Evolutionary conservation across 345 rosid genomes (phyloP), one percentile per base, ranked within the genome.

Genomic region (Eutrema yunnanense): DNA sequence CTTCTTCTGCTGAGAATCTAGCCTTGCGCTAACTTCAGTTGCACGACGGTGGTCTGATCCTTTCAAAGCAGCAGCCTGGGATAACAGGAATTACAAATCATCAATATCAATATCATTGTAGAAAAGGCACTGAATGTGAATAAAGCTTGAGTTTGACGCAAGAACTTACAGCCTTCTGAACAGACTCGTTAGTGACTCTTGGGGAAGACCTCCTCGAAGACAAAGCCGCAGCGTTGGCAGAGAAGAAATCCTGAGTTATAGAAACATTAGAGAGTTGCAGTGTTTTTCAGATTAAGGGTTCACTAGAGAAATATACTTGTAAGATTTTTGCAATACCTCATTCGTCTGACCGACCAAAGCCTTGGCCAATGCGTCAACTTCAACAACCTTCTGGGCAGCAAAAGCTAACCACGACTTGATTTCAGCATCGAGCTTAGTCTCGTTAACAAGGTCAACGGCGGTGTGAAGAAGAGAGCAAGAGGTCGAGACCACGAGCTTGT

Each of bases 401-500:
- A 95, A 95, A 58, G 99, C 98, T 54, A 95, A 83, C 99, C 99
- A 92, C 12, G 99, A 92, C 67, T 92, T 92, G 66, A 95, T 84
- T 74, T 95, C 99, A 36, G 75, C 41, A 73, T 94, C 99, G 2
- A 94, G 80, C 86, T 94, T 91, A 27, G 87, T 80, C 86, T 93
- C 97, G 43, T 93, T 93, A 60, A 89, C 78, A 55, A 93, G 95
- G 62, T 93, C 98, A 62, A 93, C 98, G 19, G 95, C 97, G 6
- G 98, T 93, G 84, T 94, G 98, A 61, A 90, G 89, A 74, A 95
- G 98, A 71, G 99, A 95, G 84, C 90, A 90, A 53, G 99, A 92
- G 73, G 96, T 95, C 65, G 97, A 95, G 52, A 87, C 99, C 55
- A 95, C 99, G 42, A 95, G 88, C 74, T 90, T 87, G 85, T 90